Evolutionary conservation across 371 early-diverging fungal species (phyloP), one percentile per base, ranked within the genome.

Genomic region (Nematocida sp.): DNA sequence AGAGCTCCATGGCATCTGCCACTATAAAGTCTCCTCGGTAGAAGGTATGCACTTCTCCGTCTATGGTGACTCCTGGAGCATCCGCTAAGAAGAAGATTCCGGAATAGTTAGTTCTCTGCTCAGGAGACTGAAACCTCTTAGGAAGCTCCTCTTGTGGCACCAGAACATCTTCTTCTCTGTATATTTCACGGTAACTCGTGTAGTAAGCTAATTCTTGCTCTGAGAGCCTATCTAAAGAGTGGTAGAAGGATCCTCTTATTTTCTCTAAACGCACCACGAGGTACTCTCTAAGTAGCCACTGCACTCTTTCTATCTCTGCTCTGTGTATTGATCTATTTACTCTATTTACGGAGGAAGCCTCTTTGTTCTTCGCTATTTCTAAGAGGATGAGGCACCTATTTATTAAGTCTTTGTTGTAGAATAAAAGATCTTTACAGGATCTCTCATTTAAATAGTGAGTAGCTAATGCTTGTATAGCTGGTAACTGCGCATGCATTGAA

Each of bases 271-370:
- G 60, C 3, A 71, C 25, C 16, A 60, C 48, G 23, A 71, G 61
- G 40, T 63, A 71, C 61, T 71, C 75, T 18, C 60, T 64, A 32
- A 71, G 18, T 16, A 71, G 20, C 75, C 75, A 71, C 42, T 71
- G 60, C 4, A 63, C 35, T 39, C 75, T 45, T 4, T 71, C 75
- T 51, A 42, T 40, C 39, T 60, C 60, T 45, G 59, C 49, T 28
- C 38, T 60, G 54, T 63, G 59, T 18, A 71, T 51, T 26, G 51
- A 53, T n/a, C 33, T 60, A 42, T 57, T 28, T 54, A 51, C 49
- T 61, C 49, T 60, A 33, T 61, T 71, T 4, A 13, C 25, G 9
- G 11, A 3, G 30, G 45, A 5, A 2, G 7, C 23, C 45, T 20
- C 33, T 11, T 51, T 2, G 20, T 23, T 42, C 50, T 54, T 60